Percentiles rank a stretch among this genome's conserved stretches.
Conservation (phyloP, 495 filamentous ascomycete genomes). For the Xylaria castorea region DNA sequence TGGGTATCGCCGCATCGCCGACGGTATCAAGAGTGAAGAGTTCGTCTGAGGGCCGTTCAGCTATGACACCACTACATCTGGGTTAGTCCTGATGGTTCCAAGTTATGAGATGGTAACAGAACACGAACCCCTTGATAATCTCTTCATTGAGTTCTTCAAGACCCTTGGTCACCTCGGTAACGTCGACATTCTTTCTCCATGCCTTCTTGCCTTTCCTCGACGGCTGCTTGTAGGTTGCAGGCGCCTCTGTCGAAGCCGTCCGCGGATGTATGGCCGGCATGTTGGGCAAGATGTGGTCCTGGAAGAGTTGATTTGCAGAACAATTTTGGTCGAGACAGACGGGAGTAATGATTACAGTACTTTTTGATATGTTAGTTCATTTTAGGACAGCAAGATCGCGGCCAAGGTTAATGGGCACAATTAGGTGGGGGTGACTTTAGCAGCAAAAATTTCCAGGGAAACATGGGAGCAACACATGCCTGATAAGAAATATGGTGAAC, state of each 20-base stretch:
- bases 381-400: not conserved
- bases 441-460: conserved; percentile 21
- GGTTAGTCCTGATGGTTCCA: conserved; percentile 35
- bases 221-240: conserved; percentile 73
- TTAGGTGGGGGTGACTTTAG: conserved; percentile 21
- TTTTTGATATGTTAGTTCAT: not conserved
- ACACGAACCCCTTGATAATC: conserved; percentile 80
- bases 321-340: not conserved
- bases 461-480: not conserved
- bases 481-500: conserved; percentile 9
- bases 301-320: not conserved
- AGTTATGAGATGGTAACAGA: not conserved
- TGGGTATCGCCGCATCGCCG: conserved; percentile 68
- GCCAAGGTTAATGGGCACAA: conserved; percentile 11
- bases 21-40: conserved; percentile 83
- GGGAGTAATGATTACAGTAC: not conserved
- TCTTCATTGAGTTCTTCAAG: conserved; percentile 85
- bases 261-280: conserved; percentile 45
- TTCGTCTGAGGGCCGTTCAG: conserved; percentile 75
- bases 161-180: conserved; percentile 82
- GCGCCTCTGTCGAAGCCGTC: conserved; percentile 47
- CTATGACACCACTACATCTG: conserved; percentile 72
- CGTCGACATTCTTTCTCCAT: conserved; percentile 97
- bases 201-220: conserved; percentile 98
- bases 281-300: conserved; percentile 11